phyloP scores from a whole-genome alignment of 2,329 filamentous ascomycete species.

The Simplicillium sp. region DNA sequence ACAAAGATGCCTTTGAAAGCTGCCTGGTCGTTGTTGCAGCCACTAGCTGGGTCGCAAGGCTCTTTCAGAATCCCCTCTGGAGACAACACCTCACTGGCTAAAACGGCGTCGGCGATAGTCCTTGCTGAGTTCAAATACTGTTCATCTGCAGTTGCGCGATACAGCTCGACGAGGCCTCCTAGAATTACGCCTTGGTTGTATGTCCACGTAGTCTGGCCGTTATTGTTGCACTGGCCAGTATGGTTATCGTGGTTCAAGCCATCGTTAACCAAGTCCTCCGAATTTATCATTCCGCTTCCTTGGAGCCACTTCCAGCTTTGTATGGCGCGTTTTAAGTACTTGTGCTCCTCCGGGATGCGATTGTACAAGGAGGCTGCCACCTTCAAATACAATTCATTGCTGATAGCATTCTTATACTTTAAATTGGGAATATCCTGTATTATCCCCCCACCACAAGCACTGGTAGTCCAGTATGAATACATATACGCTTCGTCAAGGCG shows the following conservation, averaged over 20 bases:
- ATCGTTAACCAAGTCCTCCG: background rate
- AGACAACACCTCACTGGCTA: background rate
- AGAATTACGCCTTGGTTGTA: background rate
- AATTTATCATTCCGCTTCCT: background rate
- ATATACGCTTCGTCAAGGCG: background rate
- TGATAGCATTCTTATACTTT: background rate
- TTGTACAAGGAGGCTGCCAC: background rate
- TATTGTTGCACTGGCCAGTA: background rate
- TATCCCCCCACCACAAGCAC: background rate
- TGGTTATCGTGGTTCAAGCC: background rate
- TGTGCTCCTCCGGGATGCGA: background rate
- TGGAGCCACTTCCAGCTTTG: background rate
- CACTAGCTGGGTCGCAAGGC: background rate
- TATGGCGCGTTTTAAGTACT: background rate
- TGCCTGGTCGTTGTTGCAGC: background rate
- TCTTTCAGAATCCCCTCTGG: background rate
- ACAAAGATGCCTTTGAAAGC: background rate
- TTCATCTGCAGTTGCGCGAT: background rate
- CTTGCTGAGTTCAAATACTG: background rate
- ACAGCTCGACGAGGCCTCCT: background rate
- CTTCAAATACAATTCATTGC: background rate
- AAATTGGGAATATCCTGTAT: background rate
- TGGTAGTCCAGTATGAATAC: background rate
- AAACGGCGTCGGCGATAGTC: background rate
- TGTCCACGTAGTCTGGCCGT: background rate